These are phyloP conservation scores for Wickerhamiella occidentalis DNA, from an alignment of 805 yeast genomes.

Conservation along the genomic window DNA sequence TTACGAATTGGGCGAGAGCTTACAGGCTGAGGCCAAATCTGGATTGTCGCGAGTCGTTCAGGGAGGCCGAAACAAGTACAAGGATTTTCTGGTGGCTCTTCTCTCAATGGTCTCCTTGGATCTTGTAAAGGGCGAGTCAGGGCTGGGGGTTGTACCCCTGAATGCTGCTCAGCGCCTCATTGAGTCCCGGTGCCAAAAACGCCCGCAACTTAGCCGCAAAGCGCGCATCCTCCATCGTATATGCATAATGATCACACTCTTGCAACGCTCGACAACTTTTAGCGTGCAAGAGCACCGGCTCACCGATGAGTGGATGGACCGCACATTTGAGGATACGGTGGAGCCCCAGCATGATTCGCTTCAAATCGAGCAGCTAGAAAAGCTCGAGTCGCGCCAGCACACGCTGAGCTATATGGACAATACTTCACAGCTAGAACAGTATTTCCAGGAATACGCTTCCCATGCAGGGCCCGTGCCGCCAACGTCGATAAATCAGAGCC, in stretches of 20 bases:
- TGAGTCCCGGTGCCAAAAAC: conserved; percentile 49
- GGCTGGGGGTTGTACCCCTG: conserved; percentile 65
- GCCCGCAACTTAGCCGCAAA: conserved; percentile 58
- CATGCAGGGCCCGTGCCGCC: not conserved
- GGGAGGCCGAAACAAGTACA: conserved; percentile 48
- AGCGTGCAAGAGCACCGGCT: not conserved
- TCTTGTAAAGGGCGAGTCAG: conserved; percentile 84
- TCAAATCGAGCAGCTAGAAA: conserved; percentile 10
- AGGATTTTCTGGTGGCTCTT: conserved; percentile 71
- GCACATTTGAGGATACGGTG: conserved; percentile 21
- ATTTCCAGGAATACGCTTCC: conserved; percentile 19
- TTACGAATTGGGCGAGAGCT: conserved; percentile 56
- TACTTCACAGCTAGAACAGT: conserved; percentile 20
- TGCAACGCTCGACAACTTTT: conserved; percentile 64
- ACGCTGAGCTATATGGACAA: conserved; percentile 21
- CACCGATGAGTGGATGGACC: conserved; percentile 21
- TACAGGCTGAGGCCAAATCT: conserved; percentile 61
- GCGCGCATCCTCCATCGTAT: conserved; percentile 69
- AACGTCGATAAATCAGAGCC: not conserved
- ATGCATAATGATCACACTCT: conserved; percentile 57
- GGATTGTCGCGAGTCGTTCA: conserved; percentile 50
- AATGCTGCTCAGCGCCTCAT: conserved; percentile 68
- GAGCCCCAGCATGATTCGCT: conserved; percentile 11
- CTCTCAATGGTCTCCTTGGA: conserved; percentile 81
- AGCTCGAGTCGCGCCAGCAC: conserved; percentile 13